These are phyloP conservation scores for Gigaspora rosea DNA, from an alignment of 192 early-diverging fungal species.

Conservation along the genomic window DNA sequence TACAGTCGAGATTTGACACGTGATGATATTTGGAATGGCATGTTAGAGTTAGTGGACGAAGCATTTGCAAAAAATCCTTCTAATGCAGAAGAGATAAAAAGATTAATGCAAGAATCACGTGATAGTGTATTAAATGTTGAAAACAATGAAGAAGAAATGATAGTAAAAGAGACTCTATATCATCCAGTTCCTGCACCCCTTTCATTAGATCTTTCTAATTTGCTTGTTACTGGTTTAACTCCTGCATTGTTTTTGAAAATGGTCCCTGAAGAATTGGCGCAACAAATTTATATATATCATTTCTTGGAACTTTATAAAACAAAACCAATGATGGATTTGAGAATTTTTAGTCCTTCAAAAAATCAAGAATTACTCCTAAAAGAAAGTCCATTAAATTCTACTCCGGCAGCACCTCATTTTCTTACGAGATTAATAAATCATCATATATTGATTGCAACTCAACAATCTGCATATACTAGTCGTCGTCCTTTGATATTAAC, in stretches of 20 bases:
- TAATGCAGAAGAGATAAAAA: conserved; percentile 1
- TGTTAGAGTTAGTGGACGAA: conserved; percentile 35
- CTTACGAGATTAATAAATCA: conserved; percentile 66
- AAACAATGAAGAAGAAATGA: conserved; percentile 11
- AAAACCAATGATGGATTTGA: conserved; percentile 27
- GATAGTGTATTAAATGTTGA: neutral
- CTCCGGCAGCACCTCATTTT: conserved; percentile 66
- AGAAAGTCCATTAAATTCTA: conserved; percentile 44
- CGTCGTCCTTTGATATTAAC: conserved; percentile 56
- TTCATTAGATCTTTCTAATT: conserved; percentile 49
- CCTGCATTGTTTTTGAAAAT: conserved; percentile 64
- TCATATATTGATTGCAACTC: conserved; percentile 62
- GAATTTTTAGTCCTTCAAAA: conserved; percentile 42
- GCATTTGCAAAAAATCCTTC: neutral
- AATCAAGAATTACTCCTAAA: conserved; percentile 32
- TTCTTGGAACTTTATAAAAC: conserved; percentile 31
- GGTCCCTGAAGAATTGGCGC: conserved; percentile 60
- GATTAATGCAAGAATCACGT: conserved; percentile 13
- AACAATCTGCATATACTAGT: conserved; percentile 49
- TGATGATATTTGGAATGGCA: conserved; percentile 36
- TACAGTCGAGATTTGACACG: conserved; percentile 38
- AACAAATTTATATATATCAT: conserved; percentile 73
- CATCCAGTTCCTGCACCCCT: neutral
- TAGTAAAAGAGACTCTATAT: neutral
- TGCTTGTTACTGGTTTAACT: conserved; percentile 61